Base-by-base conservation (phyloP, 352 stramenopile species). In the Globisporangium spinosum region DNA sequence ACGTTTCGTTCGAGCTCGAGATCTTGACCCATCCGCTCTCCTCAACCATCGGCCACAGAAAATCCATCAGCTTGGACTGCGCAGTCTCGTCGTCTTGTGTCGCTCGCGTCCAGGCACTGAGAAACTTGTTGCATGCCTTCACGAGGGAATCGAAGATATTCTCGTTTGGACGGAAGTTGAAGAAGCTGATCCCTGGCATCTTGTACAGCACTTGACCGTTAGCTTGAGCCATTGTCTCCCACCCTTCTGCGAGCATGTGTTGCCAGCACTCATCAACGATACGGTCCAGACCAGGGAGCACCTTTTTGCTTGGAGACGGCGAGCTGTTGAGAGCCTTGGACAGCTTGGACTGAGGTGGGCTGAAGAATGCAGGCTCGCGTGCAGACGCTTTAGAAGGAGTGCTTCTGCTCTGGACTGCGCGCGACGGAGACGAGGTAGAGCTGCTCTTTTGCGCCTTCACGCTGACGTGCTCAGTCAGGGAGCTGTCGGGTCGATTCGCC, bases 91-190 rank as follows among this genome's bases (percentile, higher is more conserved):
- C 71, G 22, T 74, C 57, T 12, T 12, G 72, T 2, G 45, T 61
- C 0, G 60, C 38, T 45, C 70, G 64, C 17, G 77, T 72, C 78
- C 78, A 91, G 13, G 76, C 62, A 47, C 70, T 64, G 47, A 91
- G 56, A 65, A 82, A 92, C 47, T 77, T 70, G 32, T 65, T 64
- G 35, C 78, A 90, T 5, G 88, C 86, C 45, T 81, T 83, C 47
- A 79, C 76, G 12, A 91, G 70, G n/a, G 77, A 78, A 59, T 93
- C 81, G 25, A 94, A 93, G n/a, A 95, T 76, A 32, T 83, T 94
- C 56, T 88, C 77, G 57, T 91, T 89, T 7, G 87, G 86, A 2
- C 76, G 66, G 40, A 93, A 84, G 35, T 90, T 77, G 29, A 88
- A 83, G 66, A 94, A 95, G 59, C 70, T 77, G 1, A 80, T 77